Conservation (phyloP, 768 basidiomycete genomes). For the Boletus sp. region DNA sequence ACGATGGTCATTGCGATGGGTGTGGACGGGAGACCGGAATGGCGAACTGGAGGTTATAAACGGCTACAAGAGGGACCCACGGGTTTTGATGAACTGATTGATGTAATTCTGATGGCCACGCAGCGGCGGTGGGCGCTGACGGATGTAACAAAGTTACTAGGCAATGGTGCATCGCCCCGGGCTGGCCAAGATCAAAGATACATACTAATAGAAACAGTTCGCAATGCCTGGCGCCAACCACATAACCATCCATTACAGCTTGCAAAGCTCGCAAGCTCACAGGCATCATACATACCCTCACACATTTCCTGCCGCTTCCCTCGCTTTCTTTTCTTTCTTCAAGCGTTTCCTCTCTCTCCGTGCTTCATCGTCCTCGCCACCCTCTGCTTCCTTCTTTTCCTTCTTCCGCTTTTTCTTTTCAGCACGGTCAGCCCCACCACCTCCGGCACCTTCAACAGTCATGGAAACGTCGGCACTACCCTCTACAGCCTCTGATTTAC, state of each 20-base stretch:
- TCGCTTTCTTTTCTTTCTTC: slow-evolving; percentile 66
- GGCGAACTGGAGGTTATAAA: neutral
- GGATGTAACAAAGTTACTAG: neutral
- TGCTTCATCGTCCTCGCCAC: slow-evolving; percentile 53
- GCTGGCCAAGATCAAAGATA: slow-evolving; percentile 4
- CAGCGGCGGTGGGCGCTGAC: neutral
- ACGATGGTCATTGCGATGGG: slow-evolving; percentile 4
- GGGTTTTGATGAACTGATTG: slow-evolving; percentile 5
- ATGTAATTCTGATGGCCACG: slow-evolving; percentile 8
- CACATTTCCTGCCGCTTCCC: slow-evolving; percentile 36
- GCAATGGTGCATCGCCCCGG: neutral
- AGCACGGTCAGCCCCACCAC: slow-evolving; percentile 45
- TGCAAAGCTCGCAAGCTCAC: neutral
- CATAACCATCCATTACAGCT: neutral
- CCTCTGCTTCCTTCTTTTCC: slow-evolving; percentile 50
- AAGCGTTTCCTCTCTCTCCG: slow-evolving; percentile 59
- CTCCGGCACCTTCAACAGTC: slow-evolving; percentile 33
- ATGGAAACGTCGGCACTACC: slow-evolving; percentile 42
- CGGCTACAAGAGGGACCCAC: neutral
- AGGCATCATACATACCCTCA: slow-evolving; percentile 4
- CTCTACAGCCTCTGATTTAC: slow-evolving; percentile 60
- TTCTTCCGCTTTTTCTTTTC: slow-evolving; percentile 61
- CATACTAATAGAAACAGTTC: neutral
- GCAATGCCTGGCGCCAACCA: neutral
- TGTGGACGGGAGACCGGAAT: neutral